These are phyloP conservation scores for Tuber aestivum DNA, from an alignment of 495 filamentous ascomycete species.

Conservation along the genomic window DNA sequence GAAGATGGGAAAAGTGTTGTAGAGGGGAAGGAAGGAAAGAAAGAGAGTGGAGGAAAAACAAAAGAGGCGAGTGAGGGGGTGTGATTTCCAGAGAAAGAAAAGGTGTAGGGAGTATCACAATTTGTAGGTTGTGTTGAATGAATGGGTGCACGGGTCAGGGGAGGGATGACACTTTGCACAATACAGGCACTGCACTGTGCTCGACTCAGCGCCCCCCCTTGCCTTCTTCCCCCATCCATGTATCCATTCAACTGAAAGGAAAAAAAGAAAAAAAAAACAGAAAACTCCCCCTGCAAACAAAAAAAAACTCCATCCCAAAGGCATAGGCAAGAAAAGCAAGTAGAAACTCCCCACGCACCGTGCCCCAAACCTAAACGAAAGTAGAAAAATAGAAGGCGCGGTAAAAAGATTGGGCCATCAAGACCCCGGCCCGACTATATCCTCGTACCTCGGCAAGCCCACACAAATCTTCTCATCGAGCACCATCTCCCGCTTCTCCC, in stretches of 20 bases:
- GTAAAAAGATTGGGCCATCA: neutral
- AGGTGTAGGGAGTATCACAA: neutral
- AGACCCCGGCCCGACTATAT: neutral
- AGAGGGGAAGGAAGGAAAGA: neutral
- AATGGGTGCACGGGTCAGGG: neutral
- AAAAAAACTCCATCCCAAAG: conserved; percentile 8
- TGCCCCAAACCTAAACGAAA: neutral
- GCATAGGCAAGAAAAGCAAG: neutral
- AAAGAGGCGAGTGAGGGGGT: neutral
- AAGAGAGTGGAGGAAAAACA: neutral
- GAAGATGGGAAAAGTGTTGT: neutral
- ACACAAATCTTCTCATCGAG: conserved; percentile 19
- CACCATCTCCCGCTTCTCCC: conserved; percentile 33
- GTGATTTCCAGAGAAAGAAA: neutral
- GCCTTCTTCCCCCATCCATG: neutral
- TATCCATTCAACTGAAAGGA: neutral
- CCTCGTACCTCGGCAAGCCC: conserved; percentile 21
- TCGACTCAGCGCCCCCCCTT: neutral
- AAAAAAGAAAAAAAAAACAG: conserved; percentile 11
- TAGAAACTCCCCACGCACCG: neutral
- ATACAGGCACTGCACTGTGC: no score
- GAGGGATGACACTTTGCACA: neutral
- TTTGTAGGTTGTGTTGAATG: neutral
- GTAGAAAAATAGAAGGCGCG: neutral
- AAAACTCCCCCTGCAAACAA: neutral